Evolutionary conservation across 2,329 filamentous ascomycete species (phyloP).

Genomic region (Pseudopyrenochaeta lycopersici): DNA sequence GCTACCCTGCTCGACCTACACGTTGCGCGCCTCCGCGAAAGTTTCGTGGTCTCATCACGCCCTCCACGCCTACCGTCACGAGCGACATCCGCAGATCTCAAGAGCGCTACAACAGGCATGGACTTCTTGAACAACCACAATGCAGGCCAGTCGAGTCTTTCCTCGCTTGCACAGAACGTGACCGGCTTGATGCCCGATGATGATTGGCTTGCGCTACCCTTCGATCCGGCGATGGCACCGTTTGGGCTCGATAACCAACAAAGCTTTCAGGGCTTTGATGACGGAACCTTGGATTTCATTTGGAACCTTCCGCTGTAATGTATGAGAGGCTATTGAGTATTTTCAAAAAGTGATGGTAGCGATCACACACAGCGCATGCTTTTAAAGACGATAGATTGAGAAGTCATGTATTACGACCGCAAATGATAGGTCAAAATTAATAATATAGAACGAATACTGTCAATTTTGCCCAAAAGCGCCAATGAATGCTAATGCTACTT

Average conservation of each 20-base stretch:
- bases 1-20: constrained; percentile 58
- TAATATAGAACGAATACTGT: neutral
- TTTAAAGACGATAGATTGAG: neutral
- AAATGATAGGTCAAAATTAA: neutral
- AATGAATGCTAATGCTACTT: constrained; percentile 4
- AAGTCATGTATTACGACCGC: neutral
- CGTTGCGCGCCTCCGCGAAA: constrained; percentile 47
- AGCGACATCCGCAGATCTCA: constrained; percentile 36
- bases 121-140: constrained; percentile 49
- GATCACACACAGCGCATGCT: too few relatives aligned
- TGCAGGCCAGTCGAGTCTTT: constrained; percentile 46
- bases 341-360: too few relatives aligned
- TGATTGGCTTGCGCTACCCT: constrained; percentile 50
- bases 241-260: constrained; percentile 47
- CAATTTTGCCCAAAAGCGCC: constrained; percentile 2
- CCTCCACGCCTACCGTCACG: constrained; percentile 46
- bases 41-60: constrained; percentile 47
- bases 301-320: constrained; percentile 48
- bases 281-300: constrained; percentile 50
- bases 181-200: constrained; percentile 48
- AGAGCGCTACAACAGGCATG: constrained; percentile 43
- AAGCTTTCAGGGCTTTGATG: constrained; percentile 49
- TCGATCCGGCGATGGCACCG: constrained; percentile 51
- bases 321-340: neutral
- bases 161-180: constrained; percentile 45